These are phyloP conservation scores for Schizochytrium sp. DNA, from an alignment of 108 stramenopile species.

Conservation along the genomic window DNA sequence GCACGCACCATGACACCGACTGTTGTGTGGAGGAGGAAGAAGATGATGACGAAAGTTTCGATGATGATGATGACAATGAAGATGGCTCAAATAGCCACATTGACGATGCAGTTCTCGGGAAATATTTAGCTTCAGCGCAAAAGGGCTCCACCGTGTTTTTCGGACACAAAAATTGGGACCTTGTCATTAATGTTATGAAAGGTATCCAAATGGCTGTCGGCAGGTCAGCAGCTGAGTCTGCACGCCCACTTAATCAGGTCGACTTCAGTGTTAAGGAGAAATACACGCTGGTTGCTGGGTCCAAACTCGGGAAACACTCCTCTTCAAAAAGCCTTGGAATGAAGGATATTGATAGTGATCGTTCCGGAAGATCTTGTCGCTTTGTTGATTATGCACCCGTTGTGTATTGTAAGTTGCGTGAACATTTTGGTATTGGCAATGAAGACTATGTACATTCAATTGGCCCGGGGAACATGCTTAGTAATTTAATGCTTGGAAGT, in stretches of 20 bases:
- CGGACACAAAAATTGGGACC: slow-evolving; percentile 48
- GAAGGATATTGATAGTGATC: slow-evolving; percentile 51
- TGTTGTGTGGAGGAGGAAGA: neutral
- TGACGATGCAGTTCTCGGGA: slow-evolving; percentile 9
- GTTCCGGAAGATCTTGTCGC: slow-evolving; percentile 36
- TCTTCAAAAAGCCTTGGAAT: neutral
- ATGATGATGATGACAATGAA: neutral
- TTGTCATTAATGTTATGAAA: slow-evolving; percentile 55
- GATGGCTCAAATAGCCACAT: slow-evolving; percentile 33
- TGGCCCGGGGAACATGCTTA: slow-evolving; percentile 51
- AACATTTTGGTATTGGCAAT: slow-evolving; percentile 46
- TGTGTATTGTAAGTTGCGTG: slow-evolving; percentile 32
- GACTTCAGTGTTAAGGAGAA: slow-evolving; percentile 59
- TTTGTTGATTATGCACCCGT: slow-evolving; percentile 60
- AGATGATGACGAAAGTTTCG: neutral
- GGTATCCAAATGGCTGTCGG: slow-evolving; percentile 59
- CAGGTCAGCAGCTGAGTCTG: slow-evolving; percentile 40
- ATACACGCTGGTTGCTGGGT: slow-evolving; percentile 52
- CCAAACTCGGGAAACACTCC: slow-evolving; percentile 24
- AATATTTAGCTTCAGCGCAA: slow-evolving; percentile 28
- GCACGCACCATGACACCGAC: neutral
- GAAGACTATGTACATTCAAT: slow-evolving; percentile 59
- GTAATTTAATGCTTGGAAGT: slow-evolving; percentile 58
- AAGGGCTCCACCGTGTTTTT: slow-evolving; percentile 56
- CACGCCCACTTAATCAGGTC: slow-evolving; percentile 1